These are phyloP conservation scores for Aspergillus arachidicola DNA, from an alignment of 2,329 filamentous ascomycete species.

Conservation along the genomic window DNA sequence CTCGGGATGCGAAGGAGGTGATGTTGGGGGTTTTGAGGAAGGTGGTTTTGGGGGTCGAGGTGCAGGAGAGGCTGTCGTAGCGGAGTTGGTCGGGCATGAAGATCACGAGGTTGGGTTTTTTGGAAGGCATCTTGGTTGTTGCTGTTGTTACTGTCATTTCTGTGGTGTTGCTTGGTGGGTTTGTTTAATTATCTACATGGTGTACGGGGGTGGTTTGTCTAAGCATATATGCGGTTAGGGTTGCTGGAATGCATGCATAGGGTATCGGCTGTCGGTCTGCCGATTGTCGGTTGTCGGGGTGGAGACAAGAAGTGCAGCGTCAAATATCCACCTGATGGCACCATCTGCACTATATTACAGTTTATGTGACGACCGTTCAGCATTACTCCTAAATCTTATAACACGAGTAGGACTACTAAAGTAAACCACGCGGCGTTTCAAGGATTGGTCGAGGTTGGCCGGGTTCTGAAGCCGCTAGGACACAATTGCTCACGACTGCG, in stretches of 20 bases:
- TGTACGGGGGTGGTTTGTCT: background rate
- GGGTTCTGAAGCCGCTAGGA: too few relatives aligned
- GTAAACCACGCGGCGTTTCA: background rate
- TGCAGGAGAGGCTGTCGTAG: slow-evolving; percentile 48
- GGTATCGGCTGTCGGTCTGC: background rate
- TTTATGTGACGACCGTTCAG: background rate
- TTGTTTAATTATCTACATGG: background rate
- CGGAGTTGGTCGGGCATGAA: slow-evolving; percentile 55
- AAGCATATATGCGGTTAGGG: background rate
- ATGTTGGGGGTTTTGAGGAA: slow-evolving; percentile 47
- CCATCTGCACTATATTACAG: background rate
- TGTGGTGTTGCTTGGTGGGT: background rate
- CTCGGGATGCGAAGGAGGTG: slow-evolving; percentile 19
- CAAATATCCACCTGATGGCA: background rate
- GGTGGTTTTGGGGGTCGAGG: slow-evolving; percentile 23
- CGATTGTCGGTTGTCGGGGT: background rate
- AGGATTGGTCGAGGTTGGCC: rapidly evolving
- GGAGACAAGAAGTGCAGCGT: background rate
- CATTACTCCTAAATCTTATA: background rate
- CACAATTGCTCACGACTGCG: background rate
- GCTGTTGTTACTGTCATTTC: background rate
- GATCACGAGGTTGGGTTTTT: slow-evolving; percentile 23
- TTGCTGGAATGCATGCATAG: background rate
- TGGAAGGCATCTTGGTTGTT: background rate
- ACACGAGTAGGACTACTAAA: background rate